Percentiles rank a stretch among this genome's conserved stretches.
Evolutionary conservation across 106 monocot species (phyloP).

Genomic region (Alisma plantagoaquatica): DNA sequence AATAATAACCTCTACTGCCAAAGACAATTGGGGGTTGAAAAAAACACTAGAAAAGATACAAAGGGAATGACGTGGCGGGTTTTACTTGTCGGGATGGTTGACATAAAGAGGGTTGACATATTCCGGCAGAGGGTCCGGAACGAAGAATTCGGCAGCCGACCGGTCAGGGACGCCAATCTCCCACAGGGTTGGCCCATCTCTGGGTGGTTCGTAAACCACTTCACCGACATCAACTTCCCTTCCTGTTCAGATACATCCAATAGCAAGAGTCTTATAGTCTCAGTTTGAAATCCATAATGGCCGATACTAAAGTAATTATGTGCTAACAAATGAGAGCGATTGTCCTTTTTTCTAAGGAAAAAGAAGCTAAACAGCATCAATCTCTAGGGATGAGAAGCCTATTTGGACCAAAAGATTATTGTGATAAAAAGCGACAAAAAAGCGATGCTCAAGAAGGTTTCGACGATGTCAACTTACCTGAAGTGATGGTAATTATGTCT

Average conservation of each 20-base stretch:
- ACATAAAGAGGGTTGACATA: slow-evolving; percentile 10
- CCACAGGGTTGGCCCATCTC: slow-evolving; percentile 18
- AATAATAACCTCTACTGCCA: background rate
- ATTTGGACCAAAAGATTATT: no score
- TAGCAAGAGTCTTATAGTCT: no score
- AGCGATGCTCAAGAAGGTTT: no score
- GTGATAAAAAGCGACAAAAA: no score
- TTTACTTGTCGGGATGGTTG: slow-evolving; percentile 11
- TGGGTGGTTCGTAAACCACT: slow-evolving; percentile 13
- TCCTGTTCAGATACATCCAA: slow-evolving; percentile 11
- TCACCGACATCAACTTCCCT: slow-evolving; percentile 8
- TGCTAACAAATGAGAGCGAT: no score
- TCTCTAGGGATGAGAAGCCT: no score
- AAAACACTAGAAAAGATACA: slow-evolving; percentile 1
- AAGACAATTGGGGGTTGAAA: background rate
- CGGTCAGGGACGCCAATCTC: slow-evolving; percentile 17
- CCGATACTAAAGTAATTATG: no score
- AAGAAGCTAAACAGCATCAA: no score
- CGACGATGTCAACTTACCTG: no score
- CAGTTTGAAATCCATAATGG: no score
- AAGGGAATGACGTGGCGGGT: background rate
- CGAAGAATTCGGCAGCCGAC: slow-evolving; percentile 15
- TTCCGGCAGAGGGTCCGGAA: slow-evolving; percentile 11
- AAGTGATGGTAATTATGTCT: no score
- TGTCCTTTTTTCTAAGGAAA: no score